A percentile compares a stretch with the other conserved stretches of the same genome.
Evolutionary conservation across 164 flowering plant genomes (phyloP).

Genomic region (Brasenia schreberi): DNA sequence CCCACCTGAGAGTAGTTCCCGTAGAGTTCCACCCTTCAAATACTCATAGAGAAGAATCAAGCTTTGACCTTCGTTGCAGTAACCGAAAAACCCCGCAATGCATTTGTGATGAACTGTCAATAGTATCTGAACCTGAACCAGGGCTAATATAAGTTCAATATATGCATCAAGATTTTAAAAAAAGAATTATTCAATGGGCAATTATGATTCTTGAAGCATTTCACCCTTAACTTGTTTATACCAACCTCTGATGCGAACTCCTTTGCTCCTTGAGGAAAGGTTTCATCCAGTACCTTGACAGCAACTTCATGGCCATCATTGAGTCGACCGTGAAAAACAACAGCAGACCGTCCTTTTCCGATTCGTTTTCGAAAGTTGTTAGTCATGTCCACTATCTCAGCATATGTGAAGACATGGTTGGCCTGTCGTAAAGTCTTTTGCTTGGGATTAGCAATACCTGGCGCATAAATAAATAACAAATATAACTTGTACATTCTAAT

Average conservation of each 20-base stretch:
- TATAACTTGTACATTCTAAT: no score
- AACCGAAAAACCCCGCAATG: background rate
- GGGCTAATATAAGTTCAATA: background rate
- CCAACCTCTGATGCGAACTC: constrained; percentile 32
- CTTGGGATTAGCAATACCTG: no score
- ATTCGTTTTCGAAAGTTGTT: constrained; percentile 19
- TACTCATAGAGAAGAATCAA: background rate
- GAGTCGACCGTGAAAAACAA: constrained; percentile 27
- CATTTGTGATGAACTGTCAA: background rate
- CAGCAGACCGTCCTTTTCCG: constrained; percentile 42
- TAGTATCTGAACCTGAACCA: background rate
- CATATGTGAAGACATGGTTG: constrained; percentile 12
- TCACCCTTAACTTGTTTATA: background rate
- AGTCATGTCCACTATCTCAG: constrained; percentile 25
- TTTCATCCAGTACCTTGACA: constrained; percentile 34
- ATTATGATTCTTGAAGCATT: background rate
- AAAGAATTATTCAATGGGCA: background rate
- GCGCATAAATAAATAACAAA: no score
- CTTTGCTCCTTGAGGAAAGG: constrained; percentile 23
- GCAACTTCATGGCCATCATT: constrained; percentile 24
- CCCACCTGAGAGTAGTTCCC: background rate
- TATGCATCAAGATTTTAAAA: no score
- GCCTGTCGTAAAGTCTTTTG: no score
- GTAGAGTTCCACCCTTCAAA: background rate
- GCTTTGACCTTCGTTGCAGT: background rate